phyloP scores from a whole-genome alignment of 345 rosid genomes.

The Microcos paniculata region DNA sequence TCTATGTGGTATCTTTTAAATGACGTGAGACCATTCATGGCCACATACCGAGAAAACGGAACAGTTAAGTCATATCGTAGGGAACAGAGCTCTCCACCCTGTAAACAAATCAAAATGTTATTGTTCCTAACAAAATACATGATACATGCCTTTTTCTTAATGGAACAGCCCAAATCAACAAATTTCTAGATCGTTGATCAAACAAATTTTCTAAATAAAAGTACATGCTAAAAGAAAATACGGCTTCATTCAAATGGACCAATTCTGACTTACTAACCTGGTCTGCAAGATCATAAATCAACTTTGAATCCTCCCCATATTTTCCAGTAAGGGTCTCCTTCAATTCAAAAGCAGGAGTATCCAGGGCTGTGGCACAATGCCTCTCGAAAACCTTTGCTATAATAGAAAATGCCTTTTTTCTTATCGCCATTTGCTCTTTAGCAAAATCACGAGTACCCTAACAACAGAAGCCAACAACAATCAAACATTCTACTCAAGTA shows the following conservation, averaged over 20 bases:
- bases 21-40: conserved; percentile 82
- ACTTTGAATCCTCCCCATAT: conserved; percentile 93
- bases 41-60: conserved; percentile 91
- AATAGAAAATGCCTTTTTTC: conserved; percentile 78
- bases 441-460: conserved; percentile 95
- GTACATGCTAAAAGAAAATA: background rate
- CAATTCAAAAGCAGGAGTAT: conserved; percentile 95
- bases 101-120: conserved; percentile 19
- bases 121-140: background rate
- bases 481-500: background rate
- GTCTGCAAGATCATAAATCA: conserved; percentile 92
- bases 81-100: conserved; percentile 99
- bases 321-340: conserved; percentile 93
- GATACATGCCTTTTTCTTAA: background rate
- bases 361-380: conserved; percentile 89
- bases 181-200: background rate
- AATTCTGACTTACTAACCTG: conserved; percentile 54
- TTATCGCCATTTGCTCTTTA: conserved; percentile 77
- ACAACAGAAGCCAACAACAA: conserved; percentile 5
- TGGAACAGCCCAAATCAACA: background rate
- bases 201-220: background rate
- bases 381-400: conserved; percentile 78
- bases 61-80: conserved; percentile 90
- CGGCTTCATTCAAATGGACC: conserved; percentile 2
- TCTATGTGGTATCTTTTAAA: conserved; percentile 88